Base-by-base conservation (phyloP, 2,329 filamentous ascomycete genomes). In the Exophiala sideris region DNA sequence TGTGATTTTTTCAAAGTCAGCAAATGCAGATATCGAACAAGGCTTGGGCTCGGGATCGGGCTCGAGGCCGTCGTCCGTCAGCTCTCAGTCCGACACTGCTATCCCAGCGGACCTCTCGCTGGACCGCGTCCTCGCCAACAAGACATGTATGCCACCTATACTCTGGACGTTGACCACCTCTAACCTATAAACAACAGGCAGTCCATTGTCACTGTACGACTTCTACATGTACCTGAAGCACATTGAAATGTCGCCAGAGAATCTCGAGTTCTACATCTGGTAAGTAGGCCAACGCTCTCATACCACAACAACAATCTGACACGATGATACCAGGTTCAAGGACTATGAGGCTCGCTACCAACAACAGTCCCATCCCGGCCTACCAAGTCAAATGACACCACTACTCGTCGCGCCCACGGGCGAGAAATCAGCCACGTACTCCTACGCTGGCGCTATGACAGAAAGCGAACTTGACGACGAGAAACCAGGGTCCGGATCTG, bases 201-300 rank as follows among this genome's bases (percentile, higher is more conserved):
- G 56, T 39, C 56, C 56, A 5, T 46, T 58, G 42, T 56, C 52
- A 7, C 35, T 58, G 33, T 58, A 56, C 35, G 56, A 58, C 36
- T 58, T 58, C 48, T 58, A 58, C 49, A 58, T 58, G 56, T 58
- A 58, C 36, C 56, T 58, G 34, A 58, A 58, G 46, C 56, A 58
- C 45, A 58, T 58, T 41, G 56, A 58, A 36, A 3, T 56, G 39
- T 58, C 56, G 3, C 52, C 44, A 2, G 56, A 58, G 54, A 58
- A 58, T 47, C 34, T 58, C 21, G 56, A 58, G 35, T 58, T 58
- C 48, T 56, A 52, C 21, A 56, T 56, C 21, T 58, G 56, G 56
- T 58, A 50, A 41, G 56, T 10, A 36, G 7, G 2, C 14, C 29
- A 7, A 14, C 7, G 10, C 4, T 16, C 11, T 20, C 14, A 3